Percentiles rank a stretch among this genome's conserved stretches.
Conservation (phyloP, 208 protist genomes). For the Leishmania tropica region DNA sequence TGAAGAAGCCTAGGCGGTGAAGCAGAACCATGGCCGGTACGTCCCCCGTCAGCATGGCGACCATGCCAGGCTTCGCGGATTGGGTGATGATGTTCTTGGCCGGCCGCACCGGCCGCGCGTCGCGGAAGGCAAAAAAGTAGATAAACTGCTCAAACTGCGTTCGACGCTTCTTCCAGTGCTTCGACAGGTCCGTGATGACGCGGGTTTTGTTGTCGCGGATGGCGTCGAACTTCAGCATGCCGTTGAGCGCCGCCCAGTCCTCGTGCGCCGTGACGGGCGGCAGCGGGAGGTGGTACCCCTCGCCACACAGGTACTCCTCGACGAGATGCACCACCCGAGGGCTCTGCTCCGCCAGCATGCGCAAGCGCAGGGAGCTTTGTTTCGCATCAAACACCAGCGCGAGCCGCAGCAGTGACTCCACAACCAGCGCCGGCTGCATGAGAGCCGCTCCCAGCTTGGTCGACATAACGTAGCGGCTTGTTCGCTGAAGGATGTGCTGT, state of each 20-base stretch:
- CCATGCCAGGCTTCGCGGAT: constrained; percentile 81
- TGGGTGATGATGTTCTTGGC: constrained; percentile 84
- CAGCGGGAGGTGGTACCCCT: constrained; percentile 78
- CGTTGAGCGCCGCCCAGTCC: constrained; percentile 69
- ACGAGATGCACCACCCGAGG: constrained; percentile 59
- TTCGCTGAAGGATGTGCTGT: constrained; percentile 31
- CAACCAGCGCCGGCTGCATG: constrained; percentile 70
- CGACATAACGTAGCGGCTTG: constrained; percentile 36
- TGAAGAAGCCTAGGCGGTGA: constrained; percentile 77
- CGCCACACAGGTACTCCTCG: constrained; percentile 78
- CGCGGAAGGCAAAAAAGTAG: constrained; percentile 80
- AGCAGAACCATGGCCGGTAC: constrained; percentile 72
- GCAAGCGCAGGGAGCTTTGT: constrained; percentile 81
- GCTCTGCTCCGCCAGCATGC: constrained; percentile 66
- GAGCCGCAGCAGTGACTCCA: constrained; percentile 66
- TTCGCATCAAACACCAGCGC: constrained; percentile 80
- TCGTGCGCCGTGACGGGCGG: constrained; percentile 79
- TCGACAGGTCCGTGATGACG: constrained; percentile 87
- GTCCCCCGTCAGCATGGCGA: constrained; percentile 81
- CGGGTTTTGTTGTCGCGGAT: constrained; percentile 87
- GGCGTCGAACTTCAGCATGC: constrained; percentile 79
- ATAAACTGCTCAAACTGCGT: constrained; percentile 92
- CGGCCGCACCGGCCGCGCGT: constrained; percentile 44
- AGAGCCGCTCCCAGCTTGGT: constrained; percentile 52
- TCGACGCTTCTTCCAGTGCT: constrained; percentile 74